Percentiles rank a stretch among this genome's conserved stretches.
Conservation (phyloP, 1,139 yeast genomes). For the Suhomyces choctaworum region DNA sequence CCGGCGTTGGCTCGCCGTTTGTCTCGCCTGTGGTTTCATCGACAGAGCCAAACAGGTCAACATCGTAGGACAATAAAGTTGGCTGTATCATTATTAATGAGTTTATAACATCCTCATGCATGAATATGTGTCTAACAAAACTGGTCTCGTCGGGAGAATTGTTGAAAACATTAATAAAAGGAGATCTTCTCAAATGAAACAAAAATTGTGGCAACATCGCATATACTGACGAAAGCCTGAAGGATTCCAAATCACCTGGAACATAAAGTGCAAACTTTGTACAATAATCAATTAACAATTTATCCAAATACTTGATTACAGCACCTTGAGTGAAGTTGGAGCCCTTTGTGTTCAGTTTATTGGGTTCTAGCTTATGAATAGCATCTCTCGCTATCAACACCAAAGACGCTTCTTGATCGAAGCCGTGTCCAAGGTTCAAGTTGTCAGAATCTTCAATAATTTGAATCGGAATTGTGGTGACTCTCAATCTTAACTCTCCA, state of each 20-base stretch:
- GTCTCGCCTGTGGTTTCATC: slow-evolving; percentile 44
- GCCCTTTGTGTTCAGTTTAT: slow-evolving; percentile 16
- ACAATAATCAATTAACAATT: slow-evolving; percentile 80
- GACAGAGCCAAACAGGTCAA: slow-evolving; percentile 47
- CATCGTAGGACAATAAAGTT: slow-evolving; percentile 62
- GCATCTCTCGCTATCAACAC: slow-evolving; percentile 60
- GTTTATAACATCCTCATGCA: slow-evolving; percentile 67
- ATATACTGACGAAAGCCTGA: slow-evolving; percentile 75
- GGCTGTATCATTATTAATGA: slow-evolving; percentile 78
- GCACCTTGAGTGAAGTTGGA: slow-evolving; percentile 15
- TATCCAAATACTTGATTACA: slow-evolving; percentile 82
- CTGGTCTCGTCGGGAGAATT: slow-evolving; percentile 81
- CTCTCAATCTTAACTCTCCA: slow-evolving; percentile 47
- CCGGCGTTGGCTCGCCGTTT: slow-evolving; percentile 52
- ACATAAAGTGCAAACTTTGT: slow-evolving; percentile 85
- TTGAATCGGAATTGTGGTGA: slow-evolving; percentile 51
- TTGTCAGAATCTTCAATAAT: slow-evolving; percentile 47
- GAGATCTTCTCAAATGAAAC: slow-evolving; percentile 71
- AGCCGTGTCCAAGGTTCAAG: slow-evolving; percentile 40
- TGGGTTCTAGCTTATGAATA: slow-evolving; percentile 44
- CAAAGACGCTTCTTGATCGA: slow-evolving; percentile 73
- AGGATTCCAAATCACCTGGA: slow-evolving; percentile 73
- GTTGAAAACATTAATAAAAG: slow-evolving; percentile 67
- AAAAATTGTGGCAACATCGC: slow-evolving; percentile 76
- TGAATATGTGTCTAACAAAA: slow-evolving; percentile 63